Conservation (phyloP, 2,329 filamentous ascomycete species). For the Ilyonectria sp. region DNA sequence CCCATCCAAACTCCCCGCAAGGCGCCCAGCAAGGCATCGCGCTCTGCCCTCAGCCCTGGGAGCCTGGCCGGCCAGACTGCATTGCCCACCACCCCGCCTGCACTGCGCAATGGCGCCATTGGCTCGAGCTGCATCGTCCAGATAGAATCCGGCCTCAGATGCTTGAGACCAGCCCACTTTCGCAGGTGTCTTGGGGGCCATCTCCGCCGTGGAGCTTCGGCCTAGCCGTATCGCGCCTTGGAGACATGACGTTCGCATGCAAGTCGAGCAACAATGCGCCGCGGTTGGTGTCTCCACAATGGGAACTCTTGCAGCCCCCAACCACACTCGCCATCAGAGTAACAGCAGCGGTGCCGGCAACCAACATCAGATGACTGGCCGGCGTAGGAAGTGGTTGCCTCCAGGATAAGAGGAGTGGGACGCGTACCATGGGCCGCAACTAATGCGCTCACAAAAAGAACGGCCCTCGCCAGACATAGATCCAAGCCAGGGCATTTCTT, state of each 20-base stretch:
- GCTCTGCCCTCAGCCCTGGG: conserved; percentile 36
- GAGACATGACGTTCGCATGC: conserved; percentile 28
- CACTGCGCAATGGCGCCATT: conserved; percentile 27
- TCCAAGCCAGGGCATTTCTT: conserved; percentile 16
- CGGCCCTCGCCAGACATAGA: conserved; percentile 19
- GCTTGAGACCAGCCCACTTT: conserved; percentile 12
- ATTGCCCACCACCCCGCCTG: conserved; percentile 38
- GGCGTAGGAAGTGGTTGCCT: conserved; percentile 39
- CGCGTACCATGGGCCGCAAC: conserved; percentile 21
- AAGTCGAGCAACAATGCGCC: conserved; percentile 6
- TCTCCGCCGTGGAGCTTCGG: conserved; percentile 15
- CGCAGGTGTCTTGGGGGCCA: conserved; percentile 12
- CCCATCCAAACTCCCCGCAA: conserved; percentile 25
- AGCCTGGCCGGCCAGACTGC: conserved; percentile 46
- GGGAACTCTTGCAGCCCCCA: conserved; percentile 5
- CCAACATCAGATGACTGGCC: conserved; percentile 42
- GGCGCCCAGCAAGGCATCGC: conserved; percentile 36
- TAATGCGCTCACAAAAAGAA: conserved; percentile 36
- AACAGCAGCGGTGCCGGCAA: conserved; percentile 19
- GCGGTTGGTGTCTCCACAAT: conserved; percentile 27
- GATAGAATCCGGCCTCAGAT: conserved; percentile 38
- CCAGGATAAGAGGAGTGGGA: conserved; percentile 30
- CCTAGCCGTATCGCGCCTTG: conserved; percentile 23
- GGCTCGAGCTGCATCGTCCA: conserved; percentile 23
- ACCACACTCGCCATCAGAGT: conserved; percentile 12